Evolutionary conservation across 2,329 filamentous ascomycete species (phyloP).

Genomic region (Beauveria varroae): DNA sequence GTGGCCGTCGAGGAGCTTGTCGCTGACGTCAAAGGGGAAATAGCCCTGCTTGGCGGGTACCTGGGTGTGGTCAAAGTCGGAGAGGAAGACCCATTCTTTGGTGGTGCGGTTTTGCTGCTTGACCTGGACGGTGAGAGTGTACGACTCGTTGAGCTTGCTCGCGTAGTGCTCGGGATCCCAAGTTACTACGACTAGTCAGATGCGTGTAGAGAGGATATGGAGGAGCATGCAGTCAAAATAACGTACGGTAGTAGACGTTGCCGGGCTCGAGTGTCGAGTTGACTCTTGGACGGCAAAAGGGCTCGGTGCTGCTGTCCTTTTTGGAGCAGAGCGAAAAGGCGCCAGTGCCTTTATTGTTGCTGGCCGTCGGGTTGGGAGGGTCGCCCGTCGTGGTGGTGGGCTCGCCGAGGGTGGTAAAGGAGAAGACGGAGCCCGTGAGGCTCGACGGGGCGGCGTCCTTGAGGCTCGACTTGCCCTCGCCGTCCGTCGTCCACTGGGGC

Average conservation of each 20-base stretch:
- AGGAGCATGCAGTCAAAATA: not conserved
- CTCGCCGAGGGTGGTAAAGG: slow-evolving; percentile 27
- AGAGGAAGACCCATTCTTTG: slow-evolving; percentile 29
- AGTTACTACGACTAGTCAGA: slow-evolving; percentile 34
- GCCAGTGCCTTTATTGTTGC: slow-evolving; percentile 34
- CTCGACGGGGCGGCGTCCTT: slow-evolving; percentile 36
- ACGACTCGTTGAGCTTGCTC: slow-evolving; percentile 25
- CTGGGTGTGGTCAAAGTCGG: slow-evolving; percentile 25
- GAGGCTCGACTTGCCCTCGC: slow-evolving; percentile 32
- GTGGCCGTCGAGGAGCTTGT: slow-evolving; percentile 28
- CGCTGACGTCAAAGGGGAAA: slow-evolving; percentile 37
- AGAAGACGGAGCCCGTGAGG: slow-evolving; percentile 37
- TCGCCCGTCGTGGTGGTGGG: slow-evolving; percentile 34
- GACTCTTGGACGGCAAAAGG: slow-evolving; percentile 43
- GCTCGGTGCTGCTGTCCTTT: slow-evolving; percentile 36
- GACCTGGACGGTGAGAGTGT: slow-evolving; percentile 29
- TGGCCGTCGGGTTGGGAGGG: slow-evolving; percentile 39
- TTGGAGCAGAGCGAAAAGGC: slow-evolving; percentile 45
- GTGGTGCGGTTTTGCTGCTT: slow-evolving; percentile 32
- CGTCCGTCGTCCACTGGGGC: slow-evolving; percentile 37
- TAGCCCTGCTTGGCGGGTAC: slow-evolving; percentile 36
- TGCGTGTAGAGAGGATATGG: no score
- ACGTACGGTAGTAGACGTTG: slow-evolving; percentile 44
- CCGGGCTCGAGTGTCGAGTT: slow-evolving; percentile 37
- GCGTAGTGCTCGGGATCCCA: slow-evolving; percentile 49